A percentile compares a stretch with the other conserved stretches of the same genome.
These are phyloP conservation scores for Aspergillus proliferans DNA, from an alignment of 2,329 filamentous ascomycete genomes.

Conservation along the genomic window DNA sequence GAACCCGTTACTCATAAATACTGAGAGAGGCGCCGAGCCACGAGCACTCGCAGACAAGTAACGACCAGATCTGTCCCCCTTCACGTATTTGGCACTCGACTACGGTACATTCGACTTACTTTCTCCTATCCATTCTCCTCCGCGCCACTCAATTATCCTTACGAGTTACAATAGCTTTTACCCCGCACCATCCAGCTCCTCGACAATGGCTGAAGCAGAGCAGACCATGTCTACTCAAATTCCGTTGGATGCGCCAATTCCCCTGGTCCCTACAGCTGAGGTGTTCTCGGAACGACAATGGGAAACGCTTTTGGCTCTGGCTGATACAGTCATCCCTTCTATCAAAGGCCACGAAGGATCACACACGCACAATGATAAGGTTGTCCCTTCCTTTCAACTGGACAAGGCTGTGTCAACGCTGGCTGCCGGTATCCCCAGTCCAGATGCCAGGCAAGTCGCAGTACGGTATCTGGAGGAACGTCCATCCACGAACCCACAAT, in stretches of 20 bases:
- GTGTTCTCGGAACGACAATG: conserved; percentile 53
- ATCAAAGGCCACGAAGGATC: conserved; percentile 37
- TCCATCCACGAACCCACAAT: conserved; percentile 43
- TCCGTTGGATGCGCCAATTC: conserved; percentile 40
- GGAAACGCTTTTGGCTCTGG: conserved; percentile 52
- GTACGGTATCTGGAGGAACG: conserved; percentile 44
- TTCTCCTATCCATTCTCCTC: too few relatives aligned
- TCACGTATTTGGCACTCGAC: too few relatives aligned
- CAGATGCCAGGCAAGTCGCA: conserved; percentile 31
- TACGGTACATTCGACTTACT: too few relatives aligned
- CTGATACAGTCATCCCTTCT: conserved; percentile 53
- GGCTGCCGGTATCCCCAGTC: conserved; percentile 20
- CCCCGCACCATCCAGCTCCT: too few relatives aligned
- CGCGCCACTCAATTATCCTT: too few relatives aligned
- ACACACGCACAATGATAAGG: conserved; percentile 30
- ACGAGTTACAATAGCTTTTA: too few relatives aligned
- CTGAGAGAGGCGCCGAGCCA: too few relatives aligned
- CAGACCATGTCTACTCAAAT: conserved; percentile 9
- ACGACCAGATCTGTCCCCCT: too few relatives aligned
- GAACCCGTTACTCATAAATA: too few relatives aligned
- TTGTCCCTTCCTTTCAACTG: conserved; percentile 36
- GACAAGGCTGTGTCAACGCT: conserved; percentile 30
- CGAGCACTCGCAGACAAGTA: too few relatives aligned
- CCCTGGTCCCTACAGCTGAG: conserved; percentile 42
- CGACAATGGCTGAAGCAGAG: too few relatives aligned